phyloP scores from a whole-genome alignment of 2,329 filamentous ascomycete genomes.

The Clarireedia sp. region DNA sequence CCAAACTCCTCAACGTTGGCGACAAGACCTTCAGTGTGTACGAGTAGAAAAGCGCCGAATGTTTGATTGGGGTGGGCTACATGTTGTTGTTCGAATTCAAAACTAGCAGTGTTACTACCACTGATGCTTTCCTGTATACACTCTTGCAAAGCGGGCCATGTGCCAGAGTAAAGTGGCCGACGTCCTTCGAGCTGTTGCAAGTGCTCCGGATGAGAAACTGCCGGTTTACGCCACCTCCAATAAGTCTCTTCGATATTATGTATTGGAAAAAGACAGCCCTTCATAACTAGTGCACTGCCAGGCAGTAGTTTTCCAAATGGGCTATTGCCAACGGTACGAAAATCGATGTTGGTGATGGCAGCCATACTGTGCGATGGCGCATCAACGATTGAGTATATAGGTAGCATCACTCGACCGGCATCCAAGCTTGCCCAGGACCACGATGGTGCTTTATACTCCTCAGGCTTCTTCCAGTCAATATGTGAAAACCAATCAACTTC shows the following conservation, averaged over 20 bases:
- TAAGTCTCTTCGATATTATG: slow-evolving; percentile 3
- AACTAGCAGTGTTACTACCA: neutral
- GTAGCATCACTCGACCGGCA: slow-evolving; percentile 4
- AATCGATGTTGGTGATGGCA: slow-evolving; percentile 4
- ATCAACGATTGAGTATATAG: neutral
- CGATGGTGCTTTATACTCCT: slow-evolving; percentile 10
- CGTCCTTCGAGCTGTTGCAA: neutral
- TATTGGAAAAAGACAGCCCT: slow-evolving; percentile 1
- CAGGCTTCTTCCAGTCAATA: slow-evolving; percentile 7
- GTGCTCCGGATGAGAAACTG: neutral
- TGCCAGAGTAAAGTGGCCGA: neutral
- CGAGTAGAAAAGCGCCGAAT: slow-evolving; percentile 11
- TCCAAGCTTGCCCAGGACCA: slow-evolving; percentile 15
- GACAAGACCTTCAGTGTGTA: slow-evolving; percentile 4
- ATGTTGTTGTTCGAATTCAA: slow-evolving; percentile 16
- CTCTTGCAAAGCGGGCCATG: slow-evolving; percentile 6
- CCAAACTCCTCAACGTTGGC: neutral
- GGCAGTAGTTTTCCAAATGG: slow-evolving; percentile 3
- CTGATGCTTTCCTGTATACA: slow-evolving; percentile 8
- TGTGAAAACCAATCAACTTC: neutral
- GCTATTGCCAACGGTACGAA: neutral
- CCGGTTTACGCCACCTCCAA: slow-evolving; percentile 3
- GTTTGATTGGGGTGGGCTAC: slow-evolving; percentile 9
- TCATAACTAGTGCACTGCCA: slow-evolving; percentile 3
- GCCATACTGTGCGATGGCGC: slow-evolving; percentile 5